Evolutionary conservation across 2,329 filamentous ascomycete genomes (phyloP).

Genomic region (Hymenoscyphus fructigenus): DNA sequence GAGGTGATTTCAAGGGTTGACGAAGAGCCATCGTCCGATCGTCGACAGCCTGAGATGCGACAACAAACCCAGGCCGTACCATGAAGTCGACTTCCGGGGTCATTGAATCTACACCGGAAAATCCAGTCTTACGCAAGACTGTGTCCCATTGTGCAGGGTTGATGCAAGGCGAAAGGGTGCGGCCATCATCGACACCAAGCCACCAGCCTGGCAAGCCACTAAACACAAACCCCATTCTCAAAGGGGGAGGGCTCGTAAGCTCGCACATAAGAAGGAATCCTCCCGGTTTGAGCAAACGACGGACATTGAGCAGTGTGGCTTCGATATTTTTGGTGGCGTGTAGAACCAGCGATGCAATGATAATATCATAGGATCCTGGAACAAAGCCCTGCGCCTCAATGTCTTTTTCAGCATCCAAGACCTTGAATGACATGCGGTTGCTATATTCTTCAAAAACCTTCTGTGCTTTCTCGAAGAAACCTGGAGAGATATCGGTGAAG

Average conservation of each 20-base stretch:
- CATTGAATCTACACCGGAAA: conserved; percentile 33
- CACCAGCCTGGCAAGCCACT: conserved; percentile 37
- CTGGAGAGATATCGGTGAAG: conserved; percentile 45
- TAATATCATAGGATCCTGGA: conserved; percentile 24
- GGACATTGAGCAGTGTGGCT: conserved; percentile 30
- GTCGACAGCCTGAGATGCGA: conserved; percentile 39
- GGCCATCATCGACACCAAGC: conserved; percentile 34
- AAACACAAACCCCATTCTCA: conserved; percentile 30
- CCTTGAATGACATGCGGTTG: conserved; percentile 32
- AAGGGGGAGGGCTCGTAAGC: conserved; percentile 26
- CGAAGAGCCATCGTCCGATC: conserved; percentile 32
- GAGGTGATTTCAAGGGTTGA: conserved; percentile 26
- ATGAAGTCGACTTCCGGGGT: conserved; percentile 17
- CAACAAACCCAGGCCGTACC: conserved; percentile 26
- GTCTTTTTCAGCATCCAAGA: conserved; percentile 27
- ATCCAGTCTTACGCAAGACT: conserved; percentile 29
- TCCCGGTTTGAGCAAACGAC: conserved; percentile 33
- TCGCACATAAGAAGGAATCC: conserved; percentile 34
- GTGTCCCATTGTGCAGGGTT: conserved; percentile 25
- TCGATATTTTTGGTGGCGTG: conserved; percentile 26
- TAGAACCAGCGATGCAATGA: conserved; percentile 28
- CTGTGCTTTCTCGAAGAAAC: conserved; percentile 42
- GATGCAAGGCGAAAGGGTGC: conserved; percentile 14
- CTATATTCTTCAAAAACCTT: conserved; percentile 30
- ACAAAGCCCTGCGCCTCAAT: conserved; percentile 23